A percentile compares a stretch with the other conserved stretches of the same genome.
These are phyloP conservation scores for Rhododendron ovatum DNA, from an alignment of 148 eudicot species.

Conservation along the genomic window DNA sequence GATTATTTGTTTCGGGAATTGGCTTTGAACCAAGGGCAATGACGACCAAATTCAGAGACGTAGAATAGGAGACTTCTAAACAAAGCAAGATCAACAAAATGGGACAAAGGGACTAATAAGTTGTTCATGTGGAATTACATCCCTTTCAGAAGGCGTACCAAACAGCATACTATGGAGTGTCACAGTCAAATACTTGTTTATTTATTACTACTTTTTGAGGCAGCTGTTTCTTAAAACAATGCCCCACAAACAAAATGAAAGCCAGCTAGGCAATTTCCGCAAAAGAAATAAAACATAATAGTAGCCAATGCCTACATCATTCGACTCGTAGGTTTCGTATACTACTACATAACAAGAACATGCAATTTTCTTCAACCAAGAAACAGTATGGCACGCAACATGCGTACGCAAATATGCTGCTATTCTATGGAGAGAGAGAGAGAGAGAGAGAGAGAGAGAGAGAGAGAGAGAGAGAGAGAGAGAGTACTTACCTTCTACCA, in stretches of 20 bases:
- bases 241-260: not conserved
- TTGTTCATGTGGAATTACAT: not conserved
- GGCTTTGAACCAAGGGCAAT: not conserved
- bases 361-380: not conserved
- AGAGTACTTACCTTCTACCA: constrained; percentile 54
- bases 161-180: not conserved
- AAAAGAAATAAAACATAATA: not conserved
- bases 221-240: not conserved
- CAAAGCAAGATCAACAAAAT: not conserved
- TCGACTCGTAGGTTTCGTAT: not conserved
- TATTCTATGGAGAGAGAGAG: not conserved
- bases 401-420: not conserved
- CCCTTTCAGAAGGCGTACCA: not conserved
- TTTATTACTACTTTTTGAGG: not conserved
- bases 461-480: not conserved
- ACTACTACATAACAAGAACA: not conserved
- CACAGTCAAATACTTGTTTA: not conserved
- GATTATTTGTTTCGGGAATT: not conserved
- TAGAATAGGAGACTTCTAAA: not conserved
- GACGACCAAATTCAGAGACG: not conserved
- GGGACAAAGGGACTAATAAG: not conserved
- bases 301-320: not conserved
- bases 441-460: not conserved
- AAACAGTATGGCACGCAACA: not conserved
- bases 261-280: not conserved